phyloP scores from a whole-genome alignment of 345 rosid genomes.

The Physaria fendleri region DNA sequence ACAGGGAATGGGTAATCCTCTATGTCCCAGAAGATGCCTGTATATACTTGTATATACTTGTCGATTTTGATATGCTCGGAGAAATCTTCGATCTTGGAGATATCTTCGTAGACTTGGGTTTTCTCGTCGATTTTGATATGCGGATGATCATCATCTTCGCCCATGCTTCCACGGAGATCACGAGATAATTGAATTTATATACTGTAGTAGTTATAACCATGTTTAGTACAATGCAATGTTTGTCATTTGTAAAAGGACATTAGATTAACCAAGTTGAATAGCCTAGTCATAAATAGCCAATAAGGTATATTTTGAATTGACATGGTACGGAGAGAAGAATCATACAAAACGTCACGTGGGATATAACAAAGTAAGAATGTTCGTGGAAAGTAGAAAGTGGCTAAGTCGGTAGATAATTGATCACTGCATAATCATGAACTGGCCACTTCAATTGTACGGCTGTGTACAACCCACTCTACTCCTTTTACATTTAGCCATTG shows the following conservation, averaged over 20 bases:
- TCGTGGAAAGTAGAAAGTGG: constrained; percentile 23
- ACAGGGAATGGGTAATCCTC: too few species aligned
- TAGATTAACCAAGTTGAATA: not conserved
- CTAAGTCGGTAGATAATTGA: not conserved
- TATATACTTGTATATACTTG: too few species aligned
- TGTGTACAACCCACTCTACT: constrained; percentile 13
- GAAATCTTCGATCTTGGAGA: too few species aligned
- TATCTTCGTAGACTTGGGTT: too few species aligned
- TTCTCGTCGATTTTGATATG: too few species aligned
- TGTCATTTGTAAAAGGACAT: not conserved
- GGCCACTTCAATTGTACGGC: constrained; percentile 17
- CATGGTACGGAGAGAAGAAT: constrained; percentile 4
- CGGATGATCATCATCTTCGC: too few species aligned
- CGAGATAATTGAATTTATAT: too few species aligned
- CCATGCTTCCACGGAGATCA: too few species aligned
- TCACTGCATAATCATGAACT: constrained; percentile 23
- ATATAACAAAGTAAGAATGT: constrained; percentile 6
- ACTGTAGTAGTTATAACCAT: too few species aligned
- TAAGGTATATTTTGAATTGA: not conserved
- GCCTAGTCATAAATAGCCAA: not conserved
- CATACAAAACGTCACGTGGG: constrained; percentile 14
- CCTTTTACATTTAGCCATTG: constrained; percentile 13
- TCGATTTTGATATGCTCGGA: too few species aligned
- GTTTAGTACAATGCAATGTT: too few species aligned
- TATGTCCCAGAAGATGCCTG: too few species aligned